phyloP scores from a whole-genome alignment of 1,139 yeast genomes.

The Zygotorulaspora mrakii region DNA sequence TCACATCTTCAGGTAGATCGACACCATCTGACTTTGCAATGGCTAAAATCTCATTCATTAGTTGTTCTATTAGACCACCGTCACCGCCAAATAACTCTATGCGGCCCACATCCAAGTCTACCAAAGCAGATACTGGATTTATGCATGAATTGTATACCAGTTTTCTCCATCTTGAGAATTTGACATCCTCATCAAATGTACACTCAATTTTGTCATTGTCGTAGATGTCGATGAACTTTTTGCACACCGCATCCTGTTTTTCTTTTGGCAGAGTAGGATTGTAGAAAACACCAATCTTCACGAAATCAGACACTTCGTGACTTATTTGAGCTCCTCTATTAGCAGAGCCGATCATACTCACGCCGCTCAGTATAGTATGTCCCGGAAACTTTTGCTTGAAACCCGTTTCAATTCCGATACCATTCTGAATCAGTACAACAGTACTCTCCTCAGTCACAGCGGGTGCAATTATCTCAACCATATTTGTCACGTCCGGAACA shows the following conservation, averaged over 20 bases:
- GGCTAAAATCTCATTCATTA: constrained; percentile 59
- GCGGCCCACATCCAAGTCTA: constrained; percentile 50
- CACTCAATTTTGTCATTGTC: constrained; percentile 45
- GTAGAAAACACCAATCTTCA: constrained; percentile 55
- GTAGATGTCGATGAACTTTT: constrained; percentile 50
- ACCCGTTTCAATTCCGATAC: constrained; percentile 66
- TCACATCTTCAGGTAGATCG: constrained; percentile 43
- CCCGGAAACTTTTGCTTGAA: constrained; percentile 56
- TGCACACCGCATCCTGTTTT: constrained; percentile 38
- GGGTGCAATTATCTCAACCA: constrained; percentile 6
- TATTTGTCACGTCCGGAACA: constrained; percentile 54
- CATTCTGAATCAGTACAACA: constrained; percentile 67
- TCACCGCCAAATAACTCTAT: constrained; percentile 53
- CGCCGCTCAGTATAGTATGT: constrained; percentile 61
- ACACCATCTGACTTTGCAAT: constrained; percentile 64
- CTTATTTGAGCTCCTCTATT: constrained; percentile 48
- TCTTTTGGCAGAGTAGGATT: constrained; percentile 35
- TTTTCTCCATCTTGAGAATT: constrained; percentile 66
- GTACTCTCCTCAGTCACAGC: constrained; percentile 4
- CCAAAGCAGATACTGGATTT: constrained; percentile 23
- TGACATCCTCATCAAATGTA: constrained; percentile 46
- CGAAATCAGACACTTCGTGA: constrained; percentile 49
- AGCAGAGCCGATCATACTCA: constrained; percentile 63
- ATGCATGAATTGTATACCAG: constrained; percentile 57
- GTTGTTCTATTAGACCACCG: constrained; percentile 50